Evolutionary conservation across 2,329 filamentous ascomycete species (phyloP), one percentile per base, ranked within the genome.

Genomic region (Penicillium sp.): DNA sequence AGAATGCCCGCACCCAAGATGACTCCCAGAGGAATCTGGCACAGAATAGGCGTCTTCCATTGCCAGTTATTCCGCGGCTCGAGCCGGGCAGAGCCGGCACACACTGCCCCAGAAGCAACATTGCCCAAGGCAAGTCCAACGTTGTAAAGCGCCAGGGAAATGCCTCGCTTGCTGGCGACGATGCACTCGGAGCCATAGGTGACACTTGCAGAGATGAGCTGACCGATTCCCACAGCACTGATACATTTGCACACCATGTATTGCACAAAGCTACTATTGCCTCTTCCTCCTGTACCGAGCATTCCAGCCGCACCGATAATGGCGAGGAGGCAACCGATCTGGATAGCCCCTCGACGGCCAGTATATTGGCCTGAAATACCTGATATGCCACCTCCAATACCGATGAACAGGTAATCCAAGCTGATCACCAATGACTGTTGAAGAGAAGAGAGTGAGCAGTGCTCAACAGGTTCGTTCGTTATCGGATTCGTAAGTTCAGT

Each of bases 11-110:
- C 54, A 13, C 56, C 56, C 1, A 64, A 51, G 23, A 63, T 45
- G 10, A 62, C 34, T 0, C 56, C 60, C 3, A 63, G 9, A 0
- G 62, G 62, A 23, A 65, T 63, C 40, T 65, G 62, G 11, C 59
- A 61, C 7, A 64, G 39, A 14, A 65, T 65, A 0, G 61, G 61
- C 4, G 56, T 63, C 40, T 63, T 60, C 62, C 62, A 64, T 7
- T 61, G 54, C 59, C 59, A 61, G 16, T 64, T 52, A 34, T 56
- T 64, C 0, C 23, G 41, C 1, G 56, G 40, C 22, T 59, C 52
- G 4, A 62, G 47, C 27, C 46, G 50, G 0, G 59, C 54, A 20
- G 61, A 61, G 3, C 55, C 61, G 3, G 56, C 54, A 42, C 61
- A 64, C 2, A 65, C 60, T 1, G 60, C 62, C 2, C 53, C 51